Base-by-base conservation (phyloP, 306 rosid species). In the Comarum palustre region DNA sequence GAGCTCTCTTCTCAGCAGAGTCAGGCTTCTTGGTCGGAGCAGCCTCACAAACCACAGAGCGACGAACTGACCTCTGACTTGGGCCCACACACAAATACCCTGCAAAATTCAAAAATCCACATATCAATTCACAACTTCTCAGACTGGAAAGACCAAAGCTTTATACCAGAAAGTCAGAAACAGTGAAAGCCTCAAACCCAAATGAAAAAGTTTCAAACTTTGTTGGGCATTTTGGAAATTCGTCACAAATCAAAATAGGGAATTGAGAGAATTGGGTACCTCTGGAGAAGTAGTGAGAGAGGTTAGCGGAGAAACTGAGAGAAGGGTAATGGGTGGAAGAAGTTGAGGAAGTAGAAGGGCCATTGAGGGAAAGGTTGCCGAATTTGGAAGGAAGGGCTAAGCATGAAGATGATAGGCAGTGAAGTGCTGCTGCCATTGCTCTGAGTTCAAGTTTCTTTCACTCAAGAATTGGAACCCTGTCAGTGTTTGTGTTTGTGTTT, bases 1-100 rank as follows among this genome's bases (percentile, higher is more conserved):
- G 91, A 58, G 88, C 87, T 79, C 96, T 91, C 92, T 95, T 91
- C 20, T 75, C 79, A 1, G 96, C 99, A 5, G 97, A 95, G 75
- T 95, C 97, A n/a, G 86, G 81, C 51, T 95, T 91, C 47, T 71
- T 72, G 39, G 24, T 65, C 0, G 99, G 85, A 45, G 89, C 85
- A 3, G 82, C 96, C 79, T 89, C 99, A 63, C 99, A 90, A 16
- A 88, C 93, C 20, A 80, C 73, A 6, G 82, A 75, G 43, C 69
- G 86, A 17, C 88, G 88, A 39, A 29, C 41, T 46, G 79, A 60
- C 81, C 73, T 84, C 73, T 82, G 82, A 46, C 58, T 58, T 2
- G 76, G 42, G 48, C 83, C 77, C 88, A 88, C 43, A 17, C 82
- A 46, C 76, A 81, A 69, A 78, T 62, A 69, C 75, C 95, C 98